phyloP scores from a whole-genome alignment of 768 basidiomycete species.

The Porphyrellus cyaneotinctus region DNA sequence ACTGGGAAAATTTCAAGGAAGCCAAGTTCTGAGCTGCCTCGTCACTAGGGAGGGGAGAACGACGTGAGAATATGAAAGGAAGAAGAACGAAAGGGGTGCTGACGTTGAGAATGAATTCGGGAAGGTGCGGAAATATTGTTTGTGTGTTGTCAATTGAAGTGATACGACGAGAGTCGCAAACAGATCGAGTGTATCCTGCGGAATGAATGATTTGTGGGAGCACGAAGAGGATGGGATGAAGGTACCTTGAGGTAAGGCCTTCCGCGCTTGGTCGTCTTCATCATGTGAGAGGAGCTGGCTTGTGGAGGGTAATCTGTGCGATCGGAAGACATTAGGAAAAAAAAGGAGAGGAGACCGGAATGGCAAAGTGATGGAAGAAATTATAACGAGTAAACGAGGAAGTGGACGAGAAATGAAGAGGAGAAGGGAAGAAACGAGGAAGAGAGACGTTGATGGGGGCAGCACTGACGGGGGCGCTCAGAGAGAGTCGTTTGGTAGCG shows the following conservation, averaged over 20 bases:
- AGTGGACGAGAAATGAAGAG: conserved; percentile 26
- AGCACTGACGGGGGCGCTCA: conserved; percentile 10
- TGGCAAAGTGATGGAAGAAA: conserved; percentile 14
- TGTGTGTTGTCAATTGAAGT: conserved; percentile 80
- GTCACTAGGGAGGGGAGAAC: conserved; percentile 52
- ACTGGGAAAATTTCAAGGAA: conserved; percentile 97
- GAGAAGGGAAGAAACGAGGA: conserved; percentile 32
- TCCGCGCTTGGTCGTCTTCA: conserved; percentile 97
- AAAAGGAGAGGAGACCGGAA: conserved; percentile 16
- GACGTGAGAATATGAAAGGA: conserved; percentile 1
- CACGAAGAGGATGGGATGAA: conserved; percentile 6
- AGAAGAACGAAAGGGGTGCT: conserved; percentile 31
- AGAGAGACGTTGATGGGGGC: conserved; percentile 21
- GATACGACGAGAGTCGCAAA: conserved; percentile 97
- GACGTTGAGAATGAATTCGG: conserved; percentile 95
- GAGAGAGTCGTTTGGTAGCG: conserved; percentile 27
- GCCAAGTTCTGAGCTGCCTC: conserved; percentile 92
- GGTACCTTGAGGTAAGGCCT: conserved; percentile 88
- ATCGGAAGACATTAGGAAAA: conserved; percentile 39
- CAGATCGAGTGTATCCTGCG: conserved; percentile 93
- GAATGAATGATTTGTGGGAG: not conserved
- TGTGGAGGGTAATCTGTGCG: conserved; percentile 39
- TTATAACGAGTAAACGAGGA: conserved; percentile 24
- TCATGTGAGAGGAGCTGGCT: conserved; percentile 84
- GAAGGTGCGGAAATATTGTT: conserved; percentile 95